Conservation (phyloP, 805 yeast genomes). For the Candida berthetii region DNA sequence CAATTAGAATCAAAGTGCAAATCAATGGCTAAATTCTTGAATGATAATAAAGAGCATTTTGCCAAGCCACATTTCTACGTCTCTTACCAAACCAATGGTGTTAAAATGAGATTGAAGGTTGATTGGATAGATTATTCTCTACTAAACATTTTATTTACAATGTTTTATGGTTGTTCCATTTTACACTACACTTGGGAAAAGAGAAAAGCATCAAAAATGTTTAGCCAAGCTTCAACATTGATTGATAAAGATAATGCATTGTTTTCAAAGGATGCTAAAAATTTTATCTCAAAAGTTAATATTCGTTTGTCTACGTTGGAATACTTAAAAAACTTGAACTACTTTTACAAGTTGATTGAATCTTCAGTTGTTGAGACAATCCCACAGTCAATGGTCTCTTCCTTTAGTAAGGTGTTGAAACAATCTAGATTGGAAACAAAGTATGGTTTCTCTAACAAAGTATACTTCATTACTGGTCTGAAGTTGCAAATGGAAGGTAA, state of each 20-base stretch:
- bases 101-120: background rate
- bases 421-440: constrained; percentile 1
- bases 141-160: constrained; percentile 4
- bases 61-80: background rate
- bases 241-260: constrained; percentile 1
- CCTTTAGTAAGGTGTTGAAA: constrained; percentile 8
- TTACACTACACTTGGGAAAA: constrained; percentile 14
- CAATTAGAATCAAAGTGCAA: background rate
- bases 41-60: background rate
- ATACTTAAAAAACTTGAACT: constrained; percentile 1
- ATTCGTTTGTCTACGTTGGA: background rate
- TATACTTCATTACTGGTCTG: constrained; percentile 1
- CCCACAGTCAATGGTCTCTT: background rate
- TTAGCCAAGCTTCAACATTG: background rate
- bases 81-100: background rate
- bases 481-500: constrained; percentile 5
- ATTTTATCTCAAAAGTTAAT: background rate
- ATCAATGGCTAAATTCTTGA: background rate
- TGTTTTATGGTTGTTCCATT: constrained; percentile 7
- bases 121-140: constrained; percentile 3
- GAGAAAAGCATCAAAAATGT: constrained; percentile 10
- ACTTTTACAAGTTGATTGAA: constrained; percentile 11
- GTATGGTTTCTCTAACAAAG: constrained; percentile 2
- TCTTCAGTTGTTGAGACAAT: constrained; percentile 5
- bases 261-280: background rate